Conservation (phyloP, 148 eudicot genomes). For the Fallopia convolvulus region DNA sequence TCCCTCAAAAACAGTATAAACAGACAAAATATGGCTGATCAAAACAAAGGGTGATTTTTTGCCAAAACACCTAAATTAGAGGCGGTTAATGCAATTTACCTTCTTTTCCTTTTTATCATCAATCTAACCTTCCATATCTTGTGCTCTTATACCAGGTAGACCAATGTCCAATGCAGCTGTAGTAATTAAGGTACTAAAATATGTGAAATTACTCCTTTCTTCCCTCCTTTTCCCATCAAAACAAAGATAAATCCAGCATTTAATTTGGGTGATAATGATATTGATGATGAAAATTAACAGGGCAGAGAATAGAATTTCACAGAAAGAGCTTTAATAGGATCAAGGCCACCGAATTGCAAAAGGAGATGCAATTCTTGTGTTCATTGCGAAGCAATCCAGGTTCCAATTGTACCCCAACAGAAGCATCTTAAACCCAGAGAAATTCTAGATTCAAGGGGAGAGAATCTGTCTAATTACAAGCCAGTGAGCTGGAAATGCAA, state of each 20-base stretch:
- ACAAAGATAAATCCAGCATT: neutral
- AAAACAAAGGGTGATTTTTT: too few relatives aligned
- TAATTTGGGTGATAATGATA: neutral
- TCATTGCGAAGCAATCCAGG: slow-evolving; percentile 54
- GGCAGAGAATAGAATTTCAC: slow-evolving; percentile 15
- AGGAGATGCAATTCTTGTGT: slow-evolving; percentile 39
- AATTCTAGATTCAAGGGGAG: slow-evolving; percentile 21
- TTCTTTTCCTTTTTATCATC: too few relatives aligned
- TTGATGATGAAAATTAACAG: neutral
- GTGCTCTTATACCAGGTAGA: neutral
- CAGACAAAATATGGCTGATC: too few relatives aligned
- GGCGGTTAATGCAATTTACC: too few relatives aligned
- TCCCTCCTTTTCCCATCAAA: neutral
- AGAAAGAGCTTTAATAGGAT: slow-evolving; percentile 37
- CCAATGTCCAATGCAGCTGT: neutral
- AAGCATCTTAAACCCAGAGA: slow-evolving; percentile 18
- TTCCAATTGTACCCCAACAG: slow-evolving; percentile 26
- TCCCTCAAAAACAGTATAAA: too few relatives aligned
- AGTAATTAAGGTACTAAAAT: neutral
- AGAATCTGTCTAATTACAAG: slow-evolving; percentile 45
- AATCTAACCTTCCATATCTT: neutral
- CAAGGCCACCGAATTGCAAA: slow-evolving; percentile 56
- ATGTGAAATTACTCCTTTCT: neutral
- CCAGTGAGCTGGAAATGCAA: slow-evolving; percentile 76
- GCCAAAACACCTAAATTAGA: too few relatives aligned